Evolutionary conservation across 306 rosid genomes (phyloP).

Genomic region (Purshia tridentata): DNA sequence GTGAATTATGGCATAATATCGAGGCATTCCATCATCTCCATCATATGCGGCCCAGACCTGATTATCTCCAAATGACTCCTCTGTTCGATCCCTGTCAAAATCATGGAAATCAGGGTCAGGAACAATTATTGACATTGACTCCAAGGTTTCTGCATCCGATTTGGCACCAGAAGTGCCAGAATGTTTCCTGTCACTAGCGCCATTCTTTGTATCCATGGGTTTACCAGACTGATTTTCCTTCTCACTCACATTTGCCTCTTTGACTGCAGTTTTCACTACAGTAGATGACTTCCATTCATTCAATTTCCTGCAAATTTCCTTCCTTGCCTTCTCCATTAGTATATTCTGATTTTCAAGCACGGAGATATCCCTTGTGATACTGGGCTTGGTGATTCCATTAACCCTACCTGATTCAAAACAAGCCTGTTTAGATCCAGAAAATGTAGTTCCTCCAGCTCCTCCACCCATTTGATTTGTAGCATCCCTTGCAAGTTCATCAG

Average conservation of each 20-base stretch:
- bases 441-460: conserved; percentile 35
- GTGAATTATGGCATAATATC: conserved; percentile 72
- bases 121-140: conserved; percentile 50
- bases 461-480: conserved; percentile 39
- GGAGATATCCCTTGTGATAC: conserved; percentile 36
- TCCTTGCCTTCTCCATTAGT: conserved; percentile 62
- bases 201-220: conserved; percentile 22
- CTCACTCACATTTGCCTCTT: conserved; percentile 25
- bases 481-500: conserved; percentile 23
- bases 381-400: conserved; percentile 28
- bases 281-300: conserved; percentile 30
- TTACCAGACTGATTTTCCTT: conserved; percentile 12
- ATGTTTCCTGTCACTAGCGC: conserved; percentile 14
- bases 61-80: conserved; percentile 55
- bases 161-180: conserved; percentile 20
- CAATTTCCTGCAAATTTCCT: conserved; percentile 55
- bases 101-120: conserved; percentile 87
- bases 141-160: conserved; percentile 18
- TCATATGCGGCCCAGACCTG: conserved; percentile 91
- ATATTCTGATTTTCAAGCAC: conserved; percentile 41
- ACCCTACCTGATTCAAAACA: conserved; percentile 24
- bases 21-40: conserved; percentile 83
- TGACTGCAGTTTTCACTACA: conserved; percentile 18
- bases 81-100: conserved; percentile 73
- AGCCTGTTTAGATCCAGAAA: conserved; percentile 29